Percentiles rank a stretch among this genome's conserved stretches.
Conservation (phyloP, 495 filamentous ascomycete species). For the Evansstolkia leycettana region DNA sequence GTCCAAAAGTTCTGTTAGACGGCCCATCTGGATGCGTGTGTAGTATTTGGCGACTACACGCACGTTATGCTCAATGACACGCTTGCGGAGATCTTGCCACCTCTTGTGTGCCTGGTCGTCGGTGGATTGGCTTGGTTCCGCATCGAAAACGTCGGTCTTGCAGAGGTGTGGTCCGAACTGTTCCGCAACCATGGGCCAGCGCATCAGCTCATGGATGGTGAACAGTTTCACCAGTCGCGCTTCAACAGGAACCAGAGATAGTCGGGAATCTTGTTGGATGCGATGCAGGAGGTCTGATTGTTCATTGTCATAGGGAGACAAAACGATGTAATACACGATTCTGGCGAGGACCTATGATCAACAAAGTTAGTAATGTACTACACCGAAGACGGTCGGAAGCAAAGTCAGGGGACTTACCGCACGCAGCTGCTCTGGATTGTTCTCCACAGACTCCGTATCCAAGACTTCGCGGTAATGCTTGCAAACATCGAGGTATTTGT, state of each 20-base stretch:
- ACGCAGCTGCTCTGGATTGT: conserved; percentile 72
- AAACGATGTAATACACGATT: conserved; percentile 93
- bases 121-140: conserved; percentile 39
- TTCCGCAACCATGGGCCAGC: conserved; percentile 85
- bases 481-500: conserved; percentile 92
- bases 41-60: conserved; percentile 97
- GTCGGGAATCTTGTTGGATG: conserved; percentile 56
- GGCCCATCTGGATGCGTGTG: conserved; percentile 85
- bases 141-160: conserved; percentile 73
- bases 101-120: conserved; percentile 69
- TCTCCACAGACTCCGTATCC: conserved; percentile 86
- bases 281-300: conserved; percentile 95
- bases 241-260: conserved; percentile 57
- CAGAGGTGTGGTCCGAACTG: conserved; percentile 83
- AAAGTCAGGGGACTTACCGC: conserved; percentile 44
- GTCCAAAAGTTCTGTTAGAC: conserved; percentile 80
- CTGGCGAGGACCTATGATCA: conserved; percentile 63
- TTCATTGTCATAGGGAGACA: conserved; percentile 95
- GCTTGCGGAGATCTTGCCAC: conserved; percentile 91
- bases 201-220: conserved; percentile 93
- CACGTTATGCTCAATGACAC: conserved; percentile 98
- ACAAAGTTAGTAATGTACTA: conserved; percentile 1
- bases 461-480: conserved; percentile 94
- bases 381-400: not conserved
- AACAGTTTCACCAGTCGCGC: conserved; percentile 80